These are phyloP conservation scores for Neurospora sp. DNA, from an alignment of 495 filamentous ascomycete species.

Conservation along the genomic window DNA sequence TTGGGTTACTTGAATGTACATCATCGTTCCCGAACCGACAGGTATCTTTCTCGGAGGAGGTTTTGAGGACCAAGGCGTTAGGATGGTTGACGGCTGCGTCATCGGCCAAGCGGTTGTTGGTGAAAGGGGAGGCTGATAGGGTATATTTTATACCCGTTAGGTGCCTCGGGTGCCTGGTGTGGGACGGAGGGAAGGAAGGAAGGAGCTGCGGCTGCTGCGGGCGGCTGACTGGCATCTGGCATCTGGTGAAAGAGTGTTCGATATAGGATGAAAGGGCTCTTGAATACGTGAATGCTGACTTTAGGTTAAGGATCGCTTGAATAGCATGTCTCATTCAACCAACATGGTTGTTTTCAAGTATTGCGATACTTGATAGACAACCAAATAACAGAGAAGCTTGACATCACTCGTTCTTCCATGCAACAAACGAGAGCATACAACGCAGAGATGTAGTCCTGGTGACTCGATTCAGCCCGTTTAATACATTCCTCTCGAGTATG, in stretches of 20 bases:
- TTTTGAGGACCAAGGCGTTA: not conserved
- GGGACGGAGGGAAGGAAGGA: not conserved
- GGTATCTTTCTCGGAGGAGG: too few species aligned
- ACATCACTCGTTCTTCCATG: not conserved
- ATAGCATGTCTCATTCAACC: not conserved
- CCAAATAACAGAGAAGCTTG: not conserved
- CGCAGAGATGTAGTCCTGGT: not conserved
- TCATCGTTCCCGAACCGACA: not conserved
- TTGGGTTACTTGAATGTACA: not conserved
- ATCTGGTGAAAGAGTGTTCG: not conserved
- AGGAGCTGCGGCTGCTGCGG: not conserved
- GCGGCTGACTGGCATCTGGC: not conserved
- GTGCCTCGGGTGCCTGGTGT: too few species aligned
- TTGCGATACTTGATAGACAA: too few species aligned
- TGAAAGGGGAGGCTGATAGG: not conserved
- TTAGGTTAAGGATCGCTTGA: not conserved
- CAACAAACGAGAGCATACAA: not conserved
- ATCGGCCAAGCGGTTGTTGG: not conserved
- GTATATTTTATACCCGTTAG: not conserved
- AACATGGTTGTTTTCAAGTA: not conserved
- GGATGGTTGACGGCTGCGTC: not conserved
- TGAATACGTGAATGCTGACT: not conserved
- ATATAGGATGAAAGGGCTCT: not conserved
- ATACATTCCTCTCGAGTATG: not conserved
- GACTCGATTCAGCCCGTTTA: not conserved